phyloP scores from a whole-genome alignment of 768 basidiomycete species.

The Boletus rubroflammeus region DNA sequence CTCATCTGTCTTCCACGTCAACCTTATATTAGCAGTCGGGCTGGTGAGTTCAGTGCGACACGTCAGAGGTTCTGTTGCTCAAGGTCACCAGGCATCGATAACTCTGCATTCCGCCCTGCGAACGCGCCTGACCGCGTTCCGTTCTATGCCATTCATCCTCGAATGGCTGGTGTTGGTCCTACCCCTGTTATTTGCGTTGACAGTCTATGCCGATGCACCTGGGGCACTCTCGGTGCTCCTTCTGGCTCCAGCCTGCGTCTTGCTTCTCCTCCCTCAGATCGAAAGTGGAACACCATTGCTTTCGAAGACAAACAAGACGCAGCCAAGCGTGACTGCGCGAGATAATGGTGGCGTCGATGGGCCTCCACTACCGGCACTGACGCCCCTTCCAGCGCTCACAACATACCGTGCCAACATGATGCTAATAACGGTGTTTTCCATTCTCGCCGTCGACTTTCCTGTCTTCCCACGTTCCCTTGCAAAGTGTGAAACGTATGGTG shows the following conservation, averaged over 20 bases:
- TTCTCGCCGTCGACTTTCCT: slow-evolving; percentile 94
- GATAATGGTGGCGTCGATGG: neutral
- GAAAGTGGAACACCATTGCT: slow-evolving; percentile 51
- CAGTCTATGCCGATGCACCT: slow-evolving; percentile 63
- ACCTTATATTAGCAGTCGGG: slow-evolving; percentile 60
- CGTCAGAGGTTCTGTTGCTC: slow-evolving; percentile 9
- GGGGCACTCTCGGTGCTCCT: slow-evolving; percentile 48
- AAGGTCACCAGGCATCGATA: slow-evolving; percentile 58
- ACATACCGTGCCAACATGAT: slow-evolving; percentile 94
- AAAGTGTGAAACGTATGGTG: slow-evolving; percentile 93
- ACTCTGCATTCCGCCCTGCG: slow-evolving; percentile 60
- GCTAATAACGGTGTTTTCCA: slow-evolving; percentile 84
- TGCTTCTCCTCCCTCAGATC: slow-evolving; percentile 43
- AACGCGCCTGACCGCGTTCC: slow-evolving; percentile 43
- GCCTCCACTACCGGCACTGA: slow-evolving; percentile 6
- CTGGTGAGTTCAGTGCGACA: slow-evolving; percentile 44
- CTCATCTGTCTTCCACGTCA: slow-evolving; percentile 64
- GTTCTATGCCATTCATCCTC: slow-evolving; percentile 35
- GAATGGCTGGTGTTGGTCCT: slow-evolving; percentile 68
- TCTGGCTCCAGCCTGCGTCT: slow-evolving; percentile 40
- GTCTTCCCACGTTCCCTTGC: slow-evolving; percentile 85
- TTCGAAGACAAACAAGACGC: slow-evolving; percentile 31
- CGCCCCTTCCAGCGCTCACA: slow-evolving; percentile 73
- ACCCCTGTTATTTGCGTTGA: slow-evolving; percentile 82
- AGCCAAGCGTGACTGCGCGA: neutral